phyloP scores from a whole-genome alignment of 2,329 filamentous ascomycete genomes.

The Verticillium nonalfalfae region DNA sequence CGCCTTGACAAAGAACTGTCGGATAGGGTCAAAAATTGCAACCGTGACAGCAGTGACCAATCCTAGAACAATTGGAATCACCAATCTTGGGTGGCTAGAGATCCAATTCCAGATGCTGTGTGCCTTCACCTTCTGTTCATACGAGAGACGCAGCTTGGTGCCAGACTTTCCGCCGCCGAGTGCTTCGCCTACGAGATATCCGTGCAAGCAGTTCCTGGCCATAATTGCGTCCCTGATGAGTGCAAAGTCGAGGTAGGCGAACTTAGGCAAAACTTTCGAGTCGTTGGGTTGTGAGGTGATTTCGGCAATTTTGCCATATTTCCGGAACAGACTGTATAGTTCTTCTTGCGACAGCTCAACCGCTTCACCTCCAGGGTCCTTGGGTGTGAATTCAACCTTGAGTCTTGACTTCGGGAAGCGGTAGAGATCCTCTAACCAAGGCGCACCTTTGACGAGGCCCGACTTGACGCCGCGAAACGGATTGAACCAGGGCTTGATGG shows the following conservation, averaged over 20 bases:
- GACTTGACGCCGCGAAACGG: constrained; percentile 67
- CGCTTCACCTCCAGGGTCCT: constrained; percentile 61
- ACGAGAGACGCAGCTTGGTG: constrained; percentile 74
- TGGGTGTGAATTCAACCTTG: constrained; percentile 78
- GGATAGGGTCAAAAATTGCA: constrained; percentile 86
- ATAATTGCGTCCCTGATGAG: constrained; percentile 71
- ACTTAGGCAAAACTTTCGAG: constrained; percentile 78
- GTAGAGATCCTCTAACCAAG: constrained; percentile 91
- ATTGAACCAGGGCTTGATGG: constrained; percentile 85
- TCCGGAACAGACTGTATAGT: constrained; percentile 79
- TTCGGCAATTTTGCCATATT: constrained; percentile 84
- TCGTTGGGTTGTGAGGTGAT: constrained; percentile 78
- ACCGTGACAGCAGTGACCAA: constrained; percentile 78
- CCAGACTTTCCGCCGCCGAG: constrained; percentile 68
- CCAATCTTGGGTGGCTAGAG: constrained; percentile 76
- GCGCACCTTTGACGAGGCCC: constrained; percentile 71
- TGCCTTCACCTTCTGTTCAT: constrained; percentile 70
- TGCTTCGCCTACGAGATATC: constrained; percentile 63
- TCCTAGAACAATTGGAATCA: constrained; percentile 77
- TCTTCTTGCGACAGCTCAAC: constrained; percentile 81
- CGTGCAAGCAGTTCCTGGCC: constrained; percentile 90
- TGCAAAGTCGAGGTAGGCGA: constrained; percentile 72
- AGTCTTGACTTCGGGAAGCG: constrained; percentile 71
- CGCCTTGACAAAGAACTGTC: constrained; percentile 85
- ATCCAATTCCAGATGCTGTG: constrained; percentile 86